Evolutionary conservation across 2,329 filamentous ascomycete species (phyloP).

Genomic region (Cladosporium cucumerinum): DNA sequence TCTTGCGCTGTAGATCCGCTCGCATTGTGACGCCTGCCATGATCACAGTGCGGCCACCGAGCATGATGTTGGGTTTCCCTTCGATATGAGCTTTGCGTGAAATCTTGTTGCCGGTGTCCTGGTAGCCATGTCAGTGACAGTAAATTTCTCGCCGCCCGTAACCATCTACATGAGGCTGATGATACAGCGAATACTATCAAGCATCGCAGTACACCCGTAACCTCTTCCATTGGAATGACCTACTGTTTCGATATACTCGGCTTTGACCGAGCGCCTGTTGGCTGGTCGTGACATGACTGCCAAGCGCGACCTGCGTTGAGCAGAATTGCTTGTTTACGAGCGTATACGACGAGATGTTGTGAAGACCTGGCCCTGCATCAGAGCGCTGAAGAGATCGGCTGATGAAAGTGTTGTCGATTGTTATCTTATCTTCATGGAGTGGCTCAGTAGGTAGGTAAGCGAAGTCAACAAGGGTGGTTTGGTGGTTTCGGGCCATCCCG

Average conservation of each 20-base stretch:
- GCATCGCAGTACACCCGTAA: neutral
- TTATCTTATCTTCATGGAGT: neutral
- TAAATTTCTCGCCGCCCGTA: neutral
- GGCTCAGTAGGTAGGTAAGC: neutral
- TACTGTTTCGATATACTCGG: conserved; percentile 97
- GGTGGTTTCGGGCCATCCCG: neutral
- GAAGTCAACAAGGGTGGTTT: conserved; percentile 1
- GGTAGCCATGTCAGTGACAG: conserved; percentile 9
- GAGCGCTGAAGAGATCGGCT: neutral
- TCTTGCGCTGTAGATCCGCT: conserved; percentile 68
- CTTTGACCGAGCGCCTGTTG: conserved; percentile 64
- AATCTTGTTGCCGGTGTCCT: conserved; percentile 99
- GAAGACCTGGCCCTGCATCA: neutral
- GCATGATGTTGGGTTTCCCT: conserved; percentile 95
- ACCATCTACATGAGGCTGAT: neutral
- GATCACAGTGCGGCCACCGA: conserved; percentile 90
- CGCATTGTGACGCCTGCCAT: conserved; percentile 92
- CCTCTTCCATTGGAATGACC: conserved; percentile 26
- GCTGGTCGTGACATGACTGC: conserved; percentile 41
- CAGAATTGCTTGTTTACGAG: neutral
- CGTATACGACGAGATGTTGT: neutral
- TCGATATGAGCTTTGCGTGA: conserved; percentile 87
- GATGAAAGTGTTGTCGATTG: neutral
- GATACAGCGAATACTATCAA: neutral
- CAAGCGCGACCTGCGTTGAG: neutral